Base-by-base conservation (phyloP, 768 basidiomycete species). In the Termitomyces titanicus region DNA sequence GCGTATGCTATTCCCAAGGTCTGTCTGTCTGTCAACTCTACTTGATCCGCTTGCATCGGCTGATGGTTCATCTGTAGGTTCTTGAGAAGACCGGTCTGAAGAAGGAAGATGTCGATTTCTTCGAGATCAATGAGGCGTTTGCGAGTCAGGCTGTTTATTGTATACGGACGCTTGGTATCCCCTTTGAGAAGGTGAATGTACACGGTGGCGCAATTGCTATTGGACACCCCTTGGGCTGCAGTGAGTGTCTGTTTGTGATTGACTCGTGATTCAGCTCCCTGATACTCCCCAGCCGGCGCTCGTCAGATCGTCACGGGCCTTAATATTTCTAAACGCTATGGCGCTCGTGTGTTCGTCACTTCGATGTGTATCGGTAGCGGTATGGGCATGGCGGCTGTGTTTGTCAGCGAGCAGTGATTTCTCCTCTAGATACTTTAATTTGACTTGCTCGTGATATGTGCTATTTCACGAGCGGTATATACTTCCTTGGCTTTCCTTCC, bases 111-210 rank as follows among this genome's bases (percentile, higher is more conserved):
- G 74, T 96, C 61, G 93, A 96, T 72, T 91, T 95, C 66, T 96
- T 76, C 72, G 91, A 94, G 73, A 92, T 93, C 71, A 94, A 94
- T 68, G 92, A 94, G 70, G 92, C 93, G 29, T 94, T 94, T 66
- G 92, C 93, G 27, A 84, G 81, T 29, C 88, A 90, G 68, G 92
- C 91, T 2, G 74, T 94, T 42, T 92, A 86, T 72, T 80, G 74
- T 44, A 69, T 94, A 27, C 72, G 89, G 60, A 79, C 82, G 60
- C 70, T 96, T 51, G 82, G 82, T 22, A 82, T 94, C 59, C 80
- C 84, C 2, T 80, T 76, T 57, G 80, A 83, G 63, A 94, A 92
- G 71, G 92, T 96, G 46, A 96, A 96, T 75, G 68, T 88, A 34
- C 80, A 86, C 57, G 94, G 94, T 40, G 94, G 94, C 57, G 92